These are phyloP conservation scores for Larix kaempferi DNA, from an alignment of 75 land plant genomes.

Conservation along the genomic window DNA sequence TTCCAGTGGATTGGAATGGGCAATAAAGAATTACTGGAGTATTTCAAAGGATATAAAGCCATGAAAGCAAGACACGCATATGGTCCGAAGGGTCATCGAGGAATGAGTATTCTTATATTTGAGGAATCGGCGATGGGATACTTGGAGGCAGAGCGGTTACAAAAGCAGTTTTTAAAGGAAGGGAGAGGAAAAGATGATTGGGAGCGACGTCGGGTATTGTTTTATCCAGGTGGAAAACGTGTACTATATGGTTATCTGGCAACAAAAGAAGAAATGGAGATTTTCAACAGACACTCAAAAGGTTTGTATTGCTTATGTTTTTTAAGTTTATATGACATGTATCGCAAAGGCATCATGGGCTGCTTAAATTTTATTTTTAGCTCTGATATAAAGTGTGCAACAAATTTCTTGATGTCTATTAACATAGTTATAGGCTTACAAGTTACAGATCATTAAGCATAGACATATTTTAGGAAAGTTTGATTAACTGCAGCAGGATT, in stretches of 20 bases:
- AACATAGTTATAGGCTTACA: too few species aligned
- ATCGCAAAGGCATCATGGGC: neutral
- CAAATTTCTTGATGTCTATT: neutral
- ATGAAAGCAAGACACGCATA: conserved; percentile 86
- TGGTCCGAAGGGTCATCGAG: conserved; percentile 93
- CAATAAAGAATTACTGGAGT: conserved; percentile 84
- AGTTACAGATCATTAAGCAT: neutral
- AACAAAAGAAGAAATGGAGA: conserved; percentile 62
- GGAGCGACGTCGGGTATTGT: conserved; percentile 38
- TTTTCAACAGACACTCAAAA: conserved; percentile 73
- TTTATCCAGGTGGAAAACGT: conserved; percentile 72
- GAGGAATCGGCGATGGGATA: conserved; percentile 73
- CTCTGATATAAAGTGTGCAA: neutral
- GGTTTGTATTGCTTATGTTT: conserved; percentile 30
- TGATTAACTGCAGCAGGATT: neutral
- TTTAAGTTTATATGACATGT: neutral
- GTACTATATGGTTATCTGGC: conserved; percentile 86
- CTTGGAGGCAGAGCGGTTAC: conserved; percentile 72
- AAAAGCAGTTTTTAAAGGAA: conserved; percentile 53
- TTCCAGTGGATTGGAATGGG: conserved; percentile 97
- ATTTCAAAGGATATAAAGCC: conserved; percentile 66
- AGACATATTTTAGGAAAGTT: neutral
- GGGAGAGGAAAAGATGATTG: conserved; percentile 69
- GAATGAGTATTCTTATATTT: conserved; percentile 88
- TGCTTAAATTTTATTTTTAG: neutral